Percentiles rank a stretch among this genome's conserved stretches.
Conservation (phyloP, 2,329 filamentous ascomycete species). For the Hypoxylon rubiginosum region DNA sequence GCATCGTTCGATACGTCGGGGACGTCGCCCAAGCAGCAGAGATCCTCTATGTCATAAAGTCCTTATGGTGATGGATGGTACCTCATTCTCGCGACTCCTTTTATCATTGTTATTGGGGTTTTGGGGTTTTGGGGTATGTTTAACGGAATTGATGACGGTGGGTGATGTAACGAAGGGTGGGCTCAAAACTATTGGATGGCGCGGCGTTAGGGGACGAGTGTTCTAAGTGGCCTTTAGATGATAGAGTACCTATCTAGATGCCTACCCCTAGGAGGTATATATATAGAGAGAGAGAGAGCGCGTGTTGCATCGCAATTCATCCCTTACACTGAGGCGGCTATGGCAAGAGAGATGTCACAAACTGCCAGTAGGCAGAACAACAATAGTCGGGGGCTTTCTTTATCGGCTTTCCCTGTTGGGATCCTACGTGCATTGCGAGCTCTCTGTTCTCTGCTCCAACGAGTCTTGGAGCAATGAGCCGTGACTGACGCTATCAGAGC, state of each 20-base stretch:
- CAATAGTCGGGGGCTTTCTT: not conserved
- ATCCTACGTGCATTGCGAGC: not conserved
- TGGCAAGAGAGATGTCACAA: no score
- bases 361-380: not conserved
- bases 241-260: not conserved
- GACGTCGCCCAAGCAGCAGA: conserved; percentile 10
- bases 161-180: not conserved
- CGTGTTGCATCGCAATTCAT: not conserved
- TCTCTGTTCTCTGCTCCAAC: not conserved
- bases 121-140: not conserved
- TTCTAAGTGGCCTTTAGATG: not conserved
- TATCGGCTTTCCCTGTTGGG: not conserved
- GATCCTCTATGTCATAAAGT: conserved; percentile 17
- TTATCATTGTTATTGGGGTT: not conserved
- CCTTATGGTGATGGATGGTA: not conserved
- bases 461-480: not conserved
- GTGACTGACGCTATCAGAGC: not conserved
- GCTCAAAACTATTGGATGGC: not conserved
- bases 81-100: conserved; percentile 5
- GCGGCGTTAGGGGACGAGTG: conserved; percentile 19
- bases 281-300: no score
- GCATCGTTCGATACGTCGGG: conserved; percentile 22
- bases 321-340: not conserved
- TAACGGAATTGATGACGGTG: conserved; percentile 4
- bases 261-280: not conserved